Percentiles rank a stretch among this genome's conserved stretches.
Conservation (phyloP, 106 monocot genomes). For the Allium fistulosum region DNA sequence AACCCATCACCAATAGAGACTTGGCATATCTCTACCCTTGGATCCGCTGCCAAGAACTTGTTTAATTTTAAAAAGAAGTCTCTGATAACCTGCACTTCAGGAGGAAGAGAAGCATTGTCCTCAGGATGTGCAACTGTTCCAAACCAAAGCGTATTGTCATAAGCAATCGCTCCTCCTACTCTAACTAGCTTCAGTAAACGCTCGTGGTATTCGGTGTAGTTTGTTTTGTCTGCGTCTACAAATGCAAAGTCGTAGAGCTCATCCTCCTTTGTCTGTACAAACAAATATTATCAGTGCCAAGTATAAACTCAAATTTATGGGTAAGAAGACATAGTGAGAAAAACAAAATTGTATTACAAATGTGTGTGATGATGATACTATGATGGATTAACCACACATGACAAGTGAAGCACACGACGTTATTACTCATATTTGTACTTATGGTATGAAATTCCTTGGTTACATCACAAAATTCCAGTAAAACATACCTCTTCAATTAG, state of each 20-base stretch:
- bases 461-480: not conserved
- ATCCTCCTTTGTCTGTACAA: constrained; percentile 12
- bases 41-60: constrained; percentile 26
- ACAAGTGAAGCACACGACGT: no score
- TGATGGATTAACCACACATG: no score
- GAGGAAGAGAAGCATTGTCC: not conserved
- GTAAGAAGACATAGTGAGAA: no score
- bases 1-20: constrained; percentile 33
- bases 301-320: no score
- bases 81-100: not conserved
- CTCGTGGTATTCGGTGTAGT: constrained; percentile 44
- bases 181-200: constrained; percentile 38
- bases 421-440: no score
- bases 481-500: constrained; percentile 12
- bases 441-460: no score
- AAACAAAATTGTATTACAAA: no score
- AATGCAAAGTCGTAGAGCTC: constrained; percentile 50
- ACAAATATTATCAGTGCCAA: no score
- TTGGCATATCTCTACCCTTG: constrained; percentile 26
- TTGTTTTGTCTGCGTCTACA: constrained; percentile 49
- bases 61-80: constrained; percentile 18
- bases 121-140: constrained; percentile 30
- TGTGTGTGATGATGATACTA: no score
- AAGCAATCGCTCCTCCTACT: constrained; percentile 49
- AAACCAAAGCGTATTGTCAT: constrained; percentile 63